Evolutionary conservation across 805 yeast genomes (phyloP), one percentile per base, ranked within the genome.

Genomic region (Cyberlindnera amylophila): DNA sequence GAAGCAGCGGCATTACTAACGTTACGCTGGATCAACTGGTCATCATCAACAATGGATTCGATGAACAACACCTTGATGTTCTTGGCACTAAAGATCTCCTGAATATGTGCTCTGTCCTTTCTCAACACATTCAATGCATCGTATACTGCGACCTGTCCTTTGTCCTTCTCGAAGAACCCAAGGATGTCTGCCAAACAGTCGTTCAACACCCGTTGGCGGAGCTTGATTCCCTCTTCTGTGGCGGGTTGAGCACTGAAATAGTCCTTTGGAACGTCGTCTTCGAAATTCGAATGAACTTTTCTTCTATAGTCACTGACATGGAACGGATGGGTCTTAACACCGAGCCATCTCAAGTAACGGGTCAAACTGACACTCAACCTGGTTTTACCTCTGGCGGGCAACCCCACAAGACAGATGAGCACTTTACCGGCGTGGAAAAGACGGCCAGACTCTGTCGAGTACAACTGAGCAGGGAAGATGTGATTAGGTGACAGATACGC

Each of bases 371-470:
- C 97, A 6, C 96, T 84, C 38, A 91, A 71, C 60, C 89, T 88
- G 1, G 99, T 93, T 61, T 93, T 93, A 2, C 98, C 97, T 36
- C 98, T 74, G 1, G 96, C 98, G 2, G 99, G 98, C 46, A 90
- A 71, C 0, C 99, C 99, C 4, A 86, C 91, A 52, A 93, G 72
- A 4, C 85, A 87, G 40, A 93, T 83, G 54, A 95, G 79, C 34
- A 93, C 80, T 55, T 87, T 86, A 4, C 99, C 99, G 4, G 99
- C 98, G 57, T 93, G 98, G 67, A 87, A 93, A 54, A 93, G 71
- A 50, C 88, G 76, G 0, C 99, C 99, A 0, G 90, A 79, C 44
- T 88, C 96, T 0, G 98, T 91, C 11, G 95, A 82, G 62, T 91
- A 91, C 34, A 90, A 69, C 64, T 91, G 99, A 0, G 95, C 97